These are phyloP conservation scores for Trypanosoma melophagium DNA, from an alignment of 208 protist species.

Conservation along the genomic window DNA sequence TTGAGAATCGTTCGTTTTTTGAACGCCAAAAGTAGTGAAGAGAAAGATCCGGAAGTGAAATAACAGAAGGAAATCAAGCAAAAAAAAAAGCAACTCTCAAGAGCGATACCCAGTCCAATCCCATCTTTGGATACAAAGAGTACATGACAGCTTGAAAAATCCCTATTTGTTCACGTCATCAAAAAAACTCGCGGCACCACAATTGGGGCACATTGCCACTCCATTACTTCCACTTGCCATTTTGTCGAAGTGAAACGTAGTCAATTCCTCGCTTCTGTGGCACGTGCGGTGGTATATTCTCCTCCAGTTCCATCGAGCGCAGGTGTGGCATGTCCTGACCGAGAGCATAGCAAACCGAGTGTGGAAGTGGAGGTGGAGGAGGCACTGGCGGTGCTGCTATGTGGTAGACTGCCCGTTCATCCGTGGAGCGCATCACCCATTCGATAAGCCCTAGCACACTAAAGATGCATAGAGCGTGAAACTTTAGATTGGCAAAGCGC, in stretches of 20 bases:
- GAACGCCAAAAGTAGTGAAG: no score
- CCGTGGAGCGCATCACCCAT: slow-evolving; percentile 58
- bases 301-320: slow-evolving; percentile 47
- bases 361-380: slow-evolving; percentile 53
- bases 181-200: no score
- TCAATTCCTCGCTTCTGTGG: slow-evolving; percentile 35
- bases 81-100: slow-evolving; percentile 1
- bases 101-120: no score
- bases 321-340: slow-evolving; percentile 68
- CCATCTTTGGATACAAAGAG: no score
- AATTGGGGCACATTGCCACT: no score
- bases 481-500: slow-evolving; percentile 51
- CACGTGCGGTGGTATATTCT: slow-evolving; percentile 36
- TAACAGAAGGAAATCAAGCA: no score
- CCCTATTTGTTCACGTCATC: no score
- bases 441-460: slow-evolving; percentile 41
- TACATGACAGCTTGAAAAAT: no score
- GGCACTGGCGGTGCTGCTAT: slow-evolving; percentile 47
- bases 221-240: no score
- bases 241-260: slow-evolving; percentile 18
- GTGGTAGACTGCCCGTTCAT: slow-evolving; percentile 34
- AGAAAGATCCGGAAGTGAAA: background rate
- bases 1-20: no score
- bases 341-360: slow-evolving; percentile 45
- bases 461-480: slow-evolving; percentile 53